A percentile compares a stretch with the other conserved stretches of the same genome.
Evolutionary conservation across 2,329 filamentous ascomycete genomes (phyloP).

Genomic region (Ophiostoma perfectum): DNA sequence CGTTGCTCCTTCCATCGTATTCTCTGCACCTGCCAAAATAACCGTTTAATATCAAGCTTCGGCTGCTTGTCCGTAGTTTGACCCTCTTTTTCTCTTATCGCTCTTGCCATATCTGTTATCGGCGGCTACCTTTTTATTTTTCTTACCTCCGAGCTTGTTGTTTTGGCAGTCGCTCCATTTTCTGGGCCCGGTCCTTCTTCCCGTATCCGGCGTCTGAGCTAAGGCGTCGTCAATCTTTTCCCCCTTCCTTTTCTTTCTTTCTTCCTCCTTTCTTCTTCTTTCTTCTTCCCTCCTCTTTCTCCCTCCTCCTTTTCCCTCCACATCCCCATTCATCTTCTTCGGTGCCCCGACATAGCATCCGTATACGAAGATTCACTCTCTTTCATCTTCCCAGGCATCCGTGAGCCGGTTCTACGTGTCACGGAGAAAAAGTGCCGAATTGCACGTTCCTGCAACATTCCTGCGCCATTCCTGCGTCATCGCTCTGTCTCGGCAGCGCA

Average conservation of each 20-base stretch:
- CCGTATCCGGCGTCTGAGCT: neutral
- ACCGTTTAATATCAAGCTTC: neutral
- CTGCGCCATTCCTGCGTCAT: no score
- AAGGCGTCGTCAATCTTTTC: no score
- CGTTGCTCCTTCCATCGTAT: neutral
- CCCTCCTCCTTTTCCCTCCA: neutral
- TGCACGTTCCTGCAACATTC: no score
- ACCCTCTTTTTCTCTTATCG: constrained; percentile 8
- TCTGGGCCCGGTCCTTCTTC: constrained; percentile 5
- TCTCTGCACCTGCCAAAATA: neutral
- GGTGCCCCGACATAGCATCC: constrained; percentile 13
- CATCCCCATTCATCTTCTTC: neutral
- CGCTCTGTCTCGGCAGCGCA: neutral
- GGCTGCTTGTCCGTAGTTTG: neutral
- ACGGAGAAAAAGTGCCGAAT: no score
- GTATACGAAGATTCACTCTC: neutral
- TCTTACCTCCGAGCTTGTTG: constrained; percentile 6
- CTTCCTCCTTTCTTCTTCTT: neutral
- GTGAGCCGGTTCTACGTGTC: no score
- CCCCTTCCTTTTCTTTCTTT: neutral
- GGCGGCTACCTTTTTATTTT: neutral
- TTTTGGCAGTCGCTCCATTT: constrained; percentile 5
- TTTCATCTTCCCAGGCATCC: neutral
- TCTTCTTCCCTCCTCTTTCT: neutral
- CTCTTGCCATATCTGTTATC: constrained; percentile 10